A percentile compares a stretch with the other conserved stretches of the same genome.
Evolutionary conservation across 176 grass and related monocot species (phyloP).

Genomic region (Carex littledalei): DNA sequence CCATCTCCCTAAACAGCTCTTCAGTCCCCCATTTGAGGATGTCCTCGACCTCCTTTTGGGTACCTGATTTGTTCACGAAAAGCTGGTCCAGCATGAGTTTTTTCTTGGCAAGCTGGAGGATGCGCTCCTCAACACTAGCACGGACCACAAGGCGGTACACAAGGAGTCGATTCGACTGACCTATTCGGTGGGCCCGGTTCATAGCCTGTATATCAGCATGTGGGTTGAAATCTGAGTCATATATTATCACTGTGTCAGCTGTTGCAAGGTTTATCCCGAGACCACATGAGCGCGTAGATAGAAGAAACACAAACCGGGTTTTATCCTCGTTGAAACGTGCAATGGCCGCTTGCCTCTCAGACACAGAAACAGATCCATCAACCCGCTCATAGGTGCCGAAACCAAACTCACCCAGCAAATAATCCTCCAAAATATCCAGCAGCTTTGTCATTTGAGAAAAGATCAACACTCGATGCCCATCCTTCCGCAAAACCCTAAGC

Average conservation of each 20-base stretch:
- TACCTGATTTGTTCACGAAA: conserved; percentile 97
- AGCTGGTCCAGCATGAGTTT: conserved; percentile 99
- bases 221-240: conserved; percentile 99
- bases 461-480: conserved; percentile 91
- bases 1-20: conserved; percentile 74
- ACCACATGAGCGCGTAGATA: conserved; percentile 95
- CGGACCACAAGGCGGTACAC: conserved; percentile 98
- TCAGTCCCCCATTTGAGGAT: conserved; percentile 98
- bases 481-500: conserved; percentile 78
- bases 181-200: conserved; percentile 99
- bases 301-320: conserved; percentile 94
- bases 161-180: conserved; percentile 91
- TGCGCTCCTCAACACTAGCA: conserved; percentile 96
- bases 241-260: conserved; percentile 97
- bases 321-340: conserved; percentile 95
- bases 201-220: conserved; percentile 99
- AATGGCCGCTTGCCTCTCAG: conserved; percentile 85
- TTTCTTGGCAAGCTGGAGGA: conserved; percentile 96
- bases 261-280: conserved; percentile 99
- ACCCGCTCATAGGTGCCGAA: conserved; percentile 90
- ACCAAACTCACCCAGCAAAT: conserved; percentile 72
- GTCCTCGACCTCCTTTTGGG: conserved; percentile 97
- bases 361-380: conserved; percentile 88
- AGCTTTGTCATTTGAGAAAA: conserved; percentile 99
- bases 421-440: conserved; percentile 99